These are phyloP conservation scores for Tetraselmis striata DNA, from an alignment of 139 green algal genomes.

Conservation along the genomic window DNA sequence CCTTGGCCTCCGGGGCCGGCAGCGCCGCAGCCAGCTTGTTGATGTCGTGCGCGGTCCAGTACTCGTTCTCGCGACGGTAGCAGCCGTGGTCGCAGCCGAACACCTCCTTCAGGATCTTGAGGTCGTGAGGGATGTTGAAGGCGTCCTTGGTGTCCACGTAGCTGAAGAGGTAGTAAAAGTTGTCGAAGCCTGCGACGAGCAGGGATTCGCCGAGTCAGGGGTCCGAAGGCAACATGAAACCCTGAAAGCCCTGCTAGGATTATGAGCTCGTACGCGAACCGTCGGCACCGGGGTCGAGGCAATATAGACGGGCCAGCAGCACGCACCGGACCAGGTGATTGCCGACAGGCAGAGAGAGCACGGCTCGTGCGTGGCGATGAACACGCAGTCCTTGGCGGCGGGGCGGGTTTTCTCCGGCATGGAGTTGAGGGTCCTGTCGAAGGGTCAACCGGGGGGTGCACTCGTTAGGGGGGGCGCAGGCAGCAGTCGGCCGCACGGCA, in stretches of 20 bases:
- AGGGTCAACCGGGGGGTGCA: no score
- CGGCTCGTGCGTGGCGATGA: slow-evolving; percentile 12
- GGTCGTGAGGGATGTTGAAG: slow-evolving; percentile 19
- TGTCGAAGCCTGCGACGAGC: no score
- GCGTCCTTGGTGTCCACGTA: slow-evolving; percentile 12
- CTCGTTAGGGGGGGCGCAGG: no score
- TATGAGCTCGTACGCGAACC: no score
- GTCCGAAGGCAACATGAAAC: no score
- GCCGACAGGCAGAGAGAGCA: slow-evolving; percentile 15
- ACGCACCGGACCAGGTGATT: slow-evolving; percentile 17
- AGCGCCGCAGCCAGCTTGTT: background rate
- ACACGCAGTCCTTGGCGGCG: slow-evolving; percentile 6
- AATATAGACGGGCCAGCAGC: no score
- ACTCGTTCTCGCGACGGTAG: slow-evolving; percentile 9
- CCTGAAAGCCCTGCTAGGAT: no score
- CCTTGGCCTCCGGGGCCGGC: background rate
- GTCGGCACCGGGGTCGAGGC: no score
- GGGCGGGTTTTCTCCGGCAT: background rate
- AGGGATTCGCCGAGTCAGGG: no score
- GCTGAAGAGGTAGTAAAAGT: slow-evolving; percentile 20
- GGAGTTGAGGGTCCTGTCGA: background rate
- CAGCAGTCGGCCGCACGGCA: no score
- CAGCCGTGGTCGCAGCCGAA: slow-evolving; percentile 11
- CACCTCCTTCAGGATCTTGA: slow-evolving; percentile 20
- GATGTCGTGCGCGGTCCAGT: slow-evolving; percentile 8